Evolutionary conservation across 176 grass and related monocot genomes (phyloP).

Genomic region (Coix lacrymajobi): DNA sequence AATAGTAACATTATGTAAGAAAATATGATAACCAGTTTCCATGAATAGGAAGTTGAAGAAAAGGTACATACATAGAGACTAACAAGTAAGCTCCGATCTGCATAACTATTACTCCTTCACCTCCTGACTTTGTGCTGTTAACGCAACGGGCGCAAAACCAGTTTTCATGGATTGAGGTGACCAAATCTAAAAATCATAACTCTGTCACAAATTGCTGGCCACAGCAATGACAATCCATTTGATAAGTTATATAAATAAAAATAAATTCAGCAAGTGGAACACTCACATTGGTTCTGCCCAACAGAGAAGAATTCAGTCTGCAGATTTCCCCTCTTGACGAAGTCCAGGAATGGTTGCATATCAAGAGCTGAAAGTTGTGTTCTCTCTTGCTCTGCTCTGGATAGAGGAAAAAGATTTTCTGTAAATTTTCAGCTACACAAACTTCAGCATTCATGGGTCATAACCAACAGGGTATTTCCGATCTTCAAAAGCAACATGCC

Average conservation of each 20-base stretch:
- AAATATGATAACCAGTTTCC: not conserved
- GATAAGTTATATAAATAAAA: not conserved
- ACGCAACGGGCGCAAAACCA: constrained; percentile 76
- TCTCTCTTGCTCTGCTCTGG: constrained; percentile 91
- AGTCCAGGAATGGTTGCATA: constrained; percentile 70
- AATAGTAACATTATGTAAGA: not conserved
- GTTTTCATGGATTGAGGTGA: constrained; percentile 78
- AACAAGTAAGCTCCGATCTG: constrained; percentile 71
- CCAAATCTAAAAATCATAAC: constrained; percentile 54
- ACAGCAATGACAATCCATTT: not conserved
- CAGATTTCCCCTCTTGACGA: constrained; percentile 63
- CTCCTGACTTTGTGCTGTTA: constrained; percentile 54
- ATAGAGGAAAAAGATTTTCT: not conserved
- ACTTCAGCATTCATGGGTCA: not conserved
- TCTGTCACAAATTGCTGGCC: constrained; percentile 10
- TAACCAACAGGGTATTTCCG: not conserved
- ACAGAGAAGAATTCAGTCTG: constrained; percentile 82
- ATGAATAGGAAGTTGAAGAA: constrained; percentile 11
- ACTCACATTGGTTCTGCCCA: constrained; percentile 72
- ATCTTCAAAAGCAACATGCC: not conserved
- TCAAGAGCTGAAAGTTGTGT: constrained; percentile 58
- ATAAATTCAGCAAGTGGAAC: not conserved
- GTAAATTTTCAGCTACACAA: not conserved
- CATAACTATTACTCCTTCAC: constrained; percentile 80
- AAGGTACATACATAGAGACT: constrained; percentile 59